Conservation (phyloP, 2,329 filamentous ascomycete species). For the Samsoniella hepiali region DNA sequence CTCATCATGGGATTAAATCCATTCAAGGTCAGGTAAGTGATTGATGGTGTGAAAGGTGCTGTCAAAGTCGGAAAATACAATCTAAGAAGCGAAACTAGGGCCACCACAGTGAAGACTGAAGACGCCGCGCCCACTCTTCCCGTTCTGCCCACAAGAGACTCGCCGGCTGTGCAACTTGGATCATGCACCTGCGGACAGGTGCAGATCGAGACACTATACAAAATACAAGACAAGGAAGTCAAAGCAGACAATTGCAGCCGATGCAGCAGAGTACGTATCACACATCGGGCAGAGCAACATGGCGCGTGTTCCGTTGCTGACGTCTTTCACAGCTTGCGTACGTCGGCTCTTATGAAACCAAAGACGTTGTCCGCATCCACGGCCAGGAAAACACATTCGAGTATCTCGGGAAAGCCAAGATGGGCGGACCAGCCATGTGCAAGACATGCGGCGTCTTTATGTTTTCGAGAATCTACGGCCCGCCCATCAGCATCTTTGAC, state of each 20-base stretch:
- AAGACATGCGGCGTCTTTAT: conserved; percentile 30
- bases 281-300: no score
- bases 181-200: conserved; percentile 30
- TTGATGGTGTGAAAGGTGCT: no score
- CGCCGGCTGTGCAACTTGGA: conserved; percentile 22
- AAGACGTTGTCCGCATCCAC: conserved; percentile 27
- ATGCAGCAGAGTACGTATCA: conserved; percentile 28
- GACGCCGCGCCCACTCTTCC: not conserved
- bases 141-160: not conserved
- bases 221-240: conserved; percentile 40
- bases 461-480: conserved; percentile 30
- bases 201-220: conserved; percentile 21
- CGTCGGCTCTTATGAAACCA: conserved; percentile 29
- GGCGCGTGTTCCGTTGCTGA: not conserved
- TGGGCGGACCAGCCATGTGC: conserved; percentile 25
- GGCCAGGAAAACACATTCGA: conserved; percentile 27
- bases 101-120: not conserved
- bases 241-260: conserved; percentile 38
- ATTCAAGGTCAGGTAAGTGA: conserved; percentile 25
- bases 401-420: conserved; percentile 26
- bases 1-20: conserved; percentile 25
- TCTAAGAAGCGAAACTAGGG: not conserved
- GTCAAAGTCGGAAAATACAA: not conserved
- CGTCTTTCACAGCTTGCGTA: conserved; percentile 24
- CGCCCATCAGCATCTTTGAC: conserved; percentile 29